These are phyloP conservation scores for Xerophyta viscosa DNA, from an alignment of 106 monocot genomes.

Conservation along the genomic window DNA sequence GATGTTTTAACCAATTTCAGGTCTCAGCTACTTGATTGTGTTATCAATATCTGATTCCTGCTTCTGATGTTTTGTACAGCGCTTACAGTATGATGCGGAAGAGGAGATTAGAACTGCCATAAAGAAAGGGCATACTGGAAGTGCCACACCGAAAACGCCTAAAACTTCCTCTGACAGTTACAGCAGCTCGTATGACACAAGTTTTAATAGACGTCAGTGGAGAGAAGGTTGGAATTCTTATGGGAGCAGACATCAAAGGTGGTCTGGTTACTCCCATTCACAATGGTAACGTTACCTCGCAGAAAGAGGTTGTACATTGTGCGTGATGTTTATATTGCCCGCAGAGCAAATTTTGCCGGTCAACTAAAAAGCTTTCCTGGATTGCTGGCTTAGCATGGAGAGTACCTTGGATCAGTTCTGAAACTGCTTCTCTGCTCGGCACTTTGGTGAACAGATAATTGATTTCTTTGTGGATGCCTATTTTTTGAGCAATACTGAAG, in stretches of 20 bases:
- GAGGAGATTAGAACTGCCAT: constrained; percentile 40
- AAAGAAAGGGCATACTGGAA: constrained; percentile 17
- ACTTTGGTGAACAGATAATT: not conserved
- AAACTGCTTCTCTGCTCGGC: too few species aligned
- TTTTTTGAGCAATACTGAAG: not conserved
- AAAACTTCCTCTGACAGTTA: constrained; percentile 14
- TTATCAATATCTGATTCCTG: not conserved
- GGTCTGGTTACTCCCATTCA: constrained; percentile 16
- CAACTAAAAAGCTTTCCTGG: too few species aligned
- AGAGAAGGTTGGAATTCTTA: constrained; percentile 19
- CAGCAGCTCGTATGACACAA: constrained; percentile 24
- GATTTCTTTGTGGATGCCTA: not conserved
- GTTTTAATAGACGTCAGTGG: too few species aligned
- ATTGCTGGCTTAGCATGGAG: too few species aligned
- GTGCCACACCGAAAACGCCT: constrained; percentile 10
- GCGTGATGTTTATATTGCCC: too few species aligned
- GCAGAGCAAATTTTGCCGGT: too few species aligned
- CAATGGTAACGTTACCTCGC: not conserved
- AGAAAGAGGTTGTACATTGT: not conserved
- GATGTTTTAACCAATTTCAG: too few species aligned
- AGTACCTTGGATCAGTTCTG: too few species aligned
- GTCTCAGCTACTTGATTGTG: too few species aligned
- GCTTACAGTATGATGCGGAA: constrained; percentile 56
- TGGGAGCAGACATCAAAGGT: constrained; percentile 17
- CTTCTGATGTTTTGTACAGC: constrained; percentile 52